Base-by-base conservation (phyloP, 140 eudicot species). In the Ambrosia hybrid region DNA sequence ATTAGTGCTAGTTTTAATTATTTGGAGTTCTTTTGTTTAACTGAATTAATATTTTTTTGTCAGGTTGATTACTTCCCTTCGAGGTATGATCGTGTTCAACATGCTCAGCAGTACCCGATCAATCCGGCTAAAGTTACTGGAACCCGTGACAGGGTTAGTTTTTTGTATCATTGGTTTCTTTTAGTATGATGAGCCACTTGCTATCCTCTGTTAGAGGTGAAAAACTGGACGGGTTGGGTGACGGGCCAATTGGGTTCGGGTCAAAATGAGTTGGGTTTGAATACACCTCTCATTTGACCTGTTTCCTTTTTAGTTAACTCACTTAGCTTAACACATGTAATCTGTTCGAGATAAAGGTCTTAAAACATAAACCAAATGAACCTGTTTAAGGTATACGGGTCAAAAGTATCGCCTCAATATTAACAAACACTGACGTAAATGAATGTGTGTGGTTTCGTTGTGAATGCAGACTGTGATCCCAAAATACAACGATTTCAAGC, bases 61-160 rank as follows among this genome's bases (percentile, higher is more conserved):
- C 83, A 92, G 98, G 90, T 92, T 11, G 85, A 92, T 76, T 89
- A 92, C 83, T 92, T 92, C 85, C 96, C 98, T 38, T 92, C 98
- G 13, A 89, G 96, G 84, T 84, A 73, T 70, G 96, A 87, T 69
- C 85, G 93, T 39, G 87, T 78, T 39, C 89, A 87, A 76, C 87
- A 87, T 70, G 96, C 98, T 67, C 89, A 87, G 75, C 70, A 60
- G 84, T 51, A 81, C 77, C 98, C 96, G 9, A 81, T 84, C 70
- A 92, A 92, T 74, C 68, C 90, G 38, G 56, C 66, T 48, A 45
- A n/a, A 11, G 61, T 92, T 79, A 72, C 70, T 0, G 98, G 98
- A 78, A 78, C 66, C 38, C 91, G 98, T 10, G 87, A 85, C 12
- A 89, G 81, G 87, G 89, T 87, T 73, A 68, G 85, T 69, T 56